phyloP scores from a whole-genome alignment of 2,329 filamentous ascomycete species.

The Colletotrichum coccodes region DNA sequence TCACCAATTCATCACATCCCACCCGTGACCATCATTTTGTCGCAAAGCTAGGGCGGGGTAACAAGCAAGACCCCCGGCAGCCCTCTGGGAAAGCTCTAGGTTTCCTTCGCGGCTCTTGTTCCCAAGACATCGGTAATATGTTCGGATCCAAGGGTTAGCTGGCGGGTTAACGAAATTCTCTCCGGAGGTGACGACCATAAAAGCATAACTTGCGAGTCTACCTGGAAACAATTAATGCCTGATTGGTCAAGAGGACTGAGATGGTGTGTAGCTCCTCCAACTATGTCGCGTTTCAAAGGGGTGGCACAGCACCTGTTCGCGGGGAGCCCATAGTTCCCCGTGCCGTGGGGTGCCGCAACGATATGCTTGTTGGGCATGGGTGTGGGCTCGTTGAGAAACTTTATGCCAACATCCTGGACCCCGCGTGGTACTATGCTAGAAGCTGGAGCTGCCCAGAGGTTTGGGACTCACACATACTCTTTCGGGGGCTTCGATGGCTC shows the following conservation, averaged over 20 bases:
- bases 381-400: constrained; percentile 3
- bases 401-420: constrained; percentile 1
- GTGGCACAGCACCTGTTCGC: constrained; percentile 13
- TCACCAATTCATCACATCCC: background rate
- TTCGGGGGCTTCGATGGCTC: background rate
- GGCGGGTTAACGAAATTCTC: background rate
- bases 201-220: constrained; percentile 10
- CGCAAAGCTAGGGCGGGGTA: background rate
- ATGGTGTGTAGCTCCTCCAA: background rate
- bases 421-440: constrained; percentile 11
- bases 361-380: constrained; percentile 17
- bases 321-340: constrained; percentile 4
- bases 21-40: background rate
- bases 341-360: constrained; percentile 6
- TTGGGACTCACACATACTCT: background rate
- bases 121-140: background rate
- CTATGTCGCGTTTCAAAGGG: background rate
- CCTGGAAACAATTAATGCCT: background rate
- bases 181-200: constrained; percentile 6
- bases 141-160: background rate
- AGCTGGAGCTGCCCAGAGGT: background rate
- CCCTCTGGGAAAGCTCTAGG: background rate
- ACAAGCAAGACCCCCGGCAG: background rate
- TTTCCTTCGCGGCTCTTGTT: background rate
- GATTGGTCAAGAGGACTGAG: background rate